Evolutionary conservation across 2,329 filamentous ascomycete species (phyloP), one percentile per base, ranked within the genome.

Genomic region (Colletotrichum tanaceti): DNA sequence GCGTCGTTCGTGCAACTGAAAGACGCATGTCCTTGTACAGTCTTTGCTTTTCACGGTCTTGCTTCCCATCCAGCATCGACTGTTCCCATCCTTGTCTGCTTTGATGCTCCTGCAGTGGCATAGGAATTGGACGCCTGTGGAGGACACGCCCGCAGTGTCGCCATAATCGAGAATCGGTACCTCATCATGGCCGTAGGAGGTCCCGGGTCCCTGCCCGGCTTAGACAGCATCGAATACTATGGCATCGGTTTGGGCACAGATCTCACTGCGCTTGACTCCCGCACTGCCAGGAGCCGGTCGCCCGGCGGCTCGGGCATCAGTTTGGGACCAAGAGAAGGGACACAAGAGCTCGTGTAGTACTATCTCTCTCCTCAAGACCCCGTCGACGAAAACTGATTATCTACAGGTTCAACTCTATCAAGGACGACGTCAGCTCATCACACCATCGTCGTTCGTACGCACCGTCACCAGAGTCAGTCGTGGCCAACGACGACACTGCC

Each of bases 181-280:
- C 38, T 18, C 49, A 55, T 22, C 6, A 65, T 68, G 61, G 22
- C 39, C 39, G n/a, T 20, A 7, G 18, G 14, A 10, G 24, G 16
- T 18, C 20, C 7, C 18, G 43, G 22, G 22, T 20, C 47, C 39
- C 39, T 53, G 13, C 60, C 53, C 16, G 50, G 32, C 41, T 55
- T 57, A n/a, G 54, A 68, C 1, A 22, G 50, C 32, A 24, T 65
- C 54, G 54, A 54, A 6, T 50, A 54, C 22, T 44, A 50, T 63
- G 61, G 54, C 14, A 68, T 68, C 43, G 61, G 65, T 14, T 24
- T 24, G 47, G 43, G 44, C 24, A 22, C 57, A 18, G 65, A 59
- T 14, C 16, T 59, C 18, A 43, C 58, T 20, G 41, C 22, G 38
- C 5, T 20, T 16, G 41, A 24, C 7, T 43, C 44, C 18, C 22